Evolutionary conservation across 352 stramenopile species (phyloP).

Genomic region (Phytophthora hibernalis): DNA sequence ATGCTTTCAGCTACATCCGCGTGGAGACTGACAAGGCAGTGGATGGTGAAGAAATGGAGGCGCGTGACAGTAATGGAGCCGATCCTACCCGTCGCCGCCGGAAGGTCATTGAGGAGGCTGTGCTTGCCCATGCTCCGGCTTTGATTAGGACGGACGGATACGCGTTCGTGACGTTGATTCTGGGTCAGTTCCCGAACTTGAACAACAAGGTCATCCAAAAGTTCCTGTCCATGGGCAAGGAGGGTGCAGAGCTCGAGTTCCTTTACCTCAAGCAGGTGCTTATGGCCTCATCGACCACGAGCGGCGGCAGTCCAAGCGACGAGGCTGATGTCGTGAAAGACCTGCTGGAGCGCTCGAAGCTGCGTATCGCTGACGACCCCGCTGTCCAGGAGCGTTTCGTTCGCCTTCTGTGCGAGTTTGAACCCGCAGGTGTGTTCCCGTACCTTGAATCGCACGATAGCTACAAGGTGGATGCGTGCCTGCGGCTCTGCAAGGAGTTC

Average conservation of each 20-base stretch:
- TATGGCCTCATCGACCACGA: conserved; percentile 61
- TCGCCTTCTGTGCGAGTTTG: conserved; percentile 79
- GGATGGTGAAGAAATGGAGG: conserved; percentile 47
- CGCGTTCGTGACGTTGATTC: conserved; percentile 87
- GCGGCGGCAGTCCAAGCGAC: conserved; percentile 53
- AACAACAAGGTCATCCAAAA: conserved; percentile 89
- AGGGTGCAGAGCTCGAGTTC: conserved; percentile 81
- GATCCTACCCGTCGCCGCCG: conserved; percentile 50
- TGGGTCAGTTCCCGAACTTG: conserved; percentile 86
- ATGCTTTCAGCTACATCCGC: conserved; percentile 88
- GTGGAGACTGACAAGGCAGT: conserved; percentile 60
- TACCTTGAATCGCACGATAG: conserved; percentile 88
- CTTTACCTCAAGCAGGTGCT: conserved; percentile 83
- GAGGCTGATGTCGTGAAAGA: conserved; percentile 84
- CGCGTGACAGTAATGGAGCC: conserved; percentile 43
- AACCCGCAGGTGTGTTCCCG: conserved; percentile 75
- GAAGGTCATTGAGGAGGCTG: conserved; percentile 81
- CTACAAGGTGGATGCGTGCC: conserved; percentile 87
- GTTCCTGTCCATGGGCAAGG: conserved; percentile 84
- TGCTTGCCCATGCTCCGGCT: conserved; percentile 73
- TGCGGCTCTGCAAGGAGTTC: conserved; percentile 88
- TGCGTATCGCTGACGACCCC: conserved; percentile 82
- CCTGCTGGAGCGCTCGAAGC: conserved; percentile 81
- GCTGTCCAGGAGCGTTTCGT: conserved; percentile 88
- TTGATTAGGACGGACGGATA: conserved; percentile 92